Base-by-base conservation (phyloP, 495 filamentous ascomycete genomes). In the Aspergillus funiculosus region DNA sequence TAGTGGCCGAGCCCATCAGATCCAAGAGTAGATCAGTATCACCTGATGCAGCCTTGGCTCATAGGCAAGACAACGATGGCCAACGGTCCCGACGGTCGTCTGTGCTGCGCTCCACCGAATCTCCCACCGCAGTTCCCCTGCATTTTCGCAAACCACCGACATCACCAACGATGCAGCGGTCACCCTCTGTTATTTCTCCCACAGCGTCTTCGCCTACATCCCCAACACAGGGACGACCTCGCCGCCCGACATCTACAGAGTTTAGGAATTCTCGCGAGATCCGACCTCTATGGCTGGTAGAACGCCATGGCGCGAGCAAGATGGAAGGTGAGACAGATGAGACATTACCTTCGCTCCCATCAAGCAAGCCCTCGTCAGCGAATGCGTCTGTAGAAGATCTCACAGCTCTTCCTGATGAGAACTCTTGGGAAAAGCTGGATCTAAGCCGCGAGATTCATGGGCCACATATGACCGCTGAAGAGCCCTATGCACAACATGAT, bases 51-150 rank as follows among this genome's bases (percentile, higher is more conserved):
- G 38, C 39, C 20, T 46, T 49, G 26, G 43, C n/a, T n/a, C n/a
- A n/a, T n/a, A n/a, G 53, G 8, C 47, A 48, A 0, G 55, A 51
- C 44, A 21, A 48, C 35, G n/a, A 54, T 8, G 27, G 37, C 18
- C 28, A 26, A 25, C 31, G 30, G 24, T 47, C 52, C 39, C 61
- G 66, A 19, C 58, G 64, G 3, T 47, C 55, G 6, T 70, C 69
- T 11, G 26, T 61, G n/a, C 48, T 58, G 29, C 64, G 53, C 6
- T 59, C 59, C 8, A 59, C 35, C 3, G 66, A 68, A 13, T 75
- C 73, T 11, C 70, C 74, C 9, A 74, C 74, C 13, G 71, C 72
- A 5, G 65, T 78, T 13, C 74, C 74, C 8, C 26, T 76, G 40
- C 60, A 71, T 51, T 77, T 76, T 58, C 68, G 72, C 28, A 66